Evolutionary conservation across 2,329 filamentous ascomycete genomes (phyloP).

Genomic region (Trichoderma breve): DNA sequence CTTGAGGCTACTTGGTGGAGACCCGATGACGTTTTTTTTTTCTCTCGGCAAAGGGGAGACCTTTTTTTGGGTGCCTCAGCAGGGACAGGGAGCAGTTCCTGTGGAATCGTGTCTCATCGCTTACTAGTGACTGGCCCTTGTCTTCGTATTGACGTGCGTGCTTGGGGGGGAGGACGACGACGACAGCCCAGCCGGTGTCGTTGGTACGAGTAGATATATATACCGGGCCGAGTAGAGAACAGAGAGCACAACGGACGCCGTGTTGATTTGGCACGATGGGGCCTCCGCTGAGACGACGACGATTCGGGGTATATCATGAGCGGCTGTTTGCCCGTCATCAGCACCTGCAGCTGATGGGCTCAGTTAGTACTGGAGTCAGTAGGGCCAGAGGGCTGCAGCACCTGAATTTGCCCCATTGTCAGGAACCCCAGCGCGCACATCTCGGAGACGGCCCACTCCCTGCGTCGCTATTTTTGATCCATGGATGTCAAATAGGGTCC

Average conservation of each 20-base stretch:
- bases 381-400: not conserved
- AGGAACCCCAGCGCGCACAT: conserved; percentile 17
- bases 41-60: conserved; percentile 10
- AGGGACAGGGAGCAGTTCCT: conserved; percentile 7
- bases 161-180: not conserved
- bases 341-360: conserved; percentile 13
- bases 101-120: conserved; percentile 12
- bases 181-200: not conserved
- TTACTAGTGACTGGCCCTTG: not conserved
- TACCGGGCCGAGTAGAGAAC: not conserved
- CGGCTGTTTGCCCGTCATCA: conserved; percentile 2
- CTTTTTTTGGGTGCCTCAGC: conserved; percentile 9
- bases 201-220: not conserved
- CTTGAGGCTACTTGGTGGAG: conserved; percentile 20
- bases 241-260: not conserved
- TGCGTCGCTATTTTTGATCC: conserved; percentile 21
- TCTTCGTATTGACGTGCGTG: conserved; percentile 11
- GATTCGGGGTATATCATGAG: not conserved
- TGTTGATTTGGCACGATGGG: not conserved
- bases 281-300: not conserved
- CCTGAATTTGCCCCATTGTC: conserved; percentile 11
- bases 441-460: conserved; percentile 9
- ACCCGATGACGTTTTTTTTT: conserved; percentile 26
- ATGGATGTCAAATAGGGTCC: conserved; percentile 14
- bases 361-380: not conserved